Base-by-base conservation (phyloP, 192 early-diverging fungal species). In the Coemansia sp. region DNA sequence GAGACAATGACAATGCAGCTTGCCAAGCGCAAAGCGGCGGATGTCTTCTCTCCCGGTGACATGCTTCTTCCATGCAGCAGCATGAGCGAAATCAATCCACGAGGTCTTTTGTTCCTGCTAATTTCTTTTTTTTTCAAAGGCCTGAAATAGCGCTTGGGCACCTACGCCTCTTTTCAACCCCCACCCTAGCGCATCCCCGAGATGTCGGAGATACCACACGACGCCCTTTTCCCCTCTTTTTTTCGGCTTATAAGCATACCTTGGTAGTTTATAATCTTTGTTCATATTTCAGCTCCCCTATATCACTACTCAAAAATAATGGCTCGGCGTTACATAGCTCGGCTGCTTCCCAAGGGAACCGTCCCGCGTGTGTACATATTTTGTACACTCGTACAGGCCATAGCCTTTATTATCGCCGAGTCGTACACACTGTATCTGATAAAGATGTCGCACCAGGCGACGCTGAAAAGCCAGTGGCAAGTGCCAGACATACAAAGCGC, bases 321-420 rank as follows among this genome's bases (percentile, higher is more conserved):
- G 25, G 51, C 41, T 57, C 46, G 45, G 39, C 46, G 34, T 14
- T 37, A 55, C 14, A 46, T 70, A 14, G 31, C 48, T 39, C 62
- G 9, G 21, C 17, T 73, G 39, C 59, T 81, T 15, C 70, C 70
- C 19, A 75, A 66, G 50, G 67, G 66, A 59, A 41, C 46, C n/a
- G 62, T 76, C 10, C 59, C 78, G 19, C 74, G 66, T 31, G 46
- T 73, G 12, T 80, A 80, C 53, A 64, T 73, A 2, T 5, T 67
- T 14, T 57, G 70, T 9, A 70, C 72, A 42, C 31, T 80, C 19
- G 19, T 75, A 15, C 78, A 76, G 48, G 73, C 78, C 12, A 38
- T 67, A 5, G 73, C 66, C n/a, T 80, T 75, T 38, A 73, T 80
- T 27, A 59, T 80, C 15, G 69, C 70, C 55, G 78, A 80, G 60